Conservation (phyloP, 257 asterid species). For the Parsonsia alboflavescens region DNA sequence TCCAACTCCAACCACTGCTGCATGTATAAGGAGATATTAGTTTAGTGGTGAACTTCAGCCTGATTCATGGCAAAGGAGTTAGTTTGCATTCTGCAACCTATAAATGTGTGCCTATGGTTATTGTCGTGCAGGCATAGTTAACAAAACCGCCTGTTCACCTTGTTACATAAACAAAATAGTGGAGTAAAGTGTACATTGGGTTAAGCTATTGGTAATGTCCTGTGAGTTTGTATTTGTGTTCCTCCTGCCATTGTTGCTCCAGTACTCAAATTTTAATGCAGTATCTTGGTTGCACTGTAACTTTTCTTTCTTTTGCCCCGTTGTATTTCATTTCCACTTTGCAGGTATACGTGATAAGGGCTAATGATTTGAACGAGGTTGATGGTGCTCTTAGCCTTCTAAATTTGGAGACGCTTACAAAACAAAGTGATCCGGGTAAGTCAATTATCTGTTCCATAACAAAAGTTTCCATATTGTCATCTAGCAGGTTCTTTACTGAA, state of each 20-base stretch:
- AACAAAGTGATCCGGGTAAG: constrained; percentile 67
- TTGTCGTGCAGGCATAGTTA: neutral
- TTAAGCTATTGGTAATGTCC: neutral
- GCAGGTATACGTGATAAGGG: constrained; percentile 57
- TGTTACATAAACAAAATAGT: neutral
- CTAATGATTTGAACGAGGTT: constrained; percentile 70
- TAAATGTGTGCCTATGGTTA: neutral
- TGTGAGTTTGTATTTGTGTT: neutral
- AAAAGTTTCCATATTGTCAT: neutral
- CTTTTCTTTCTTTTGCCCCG: neutral
- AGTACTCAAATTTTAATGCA: neutral
- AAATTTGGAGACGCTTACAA: constrained; percentile 58
- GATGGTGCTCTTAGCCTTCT: constrained; percentile 92
- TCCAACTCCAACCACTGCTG: neutral
- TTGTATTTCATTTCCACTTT: constrained; percentile 14
- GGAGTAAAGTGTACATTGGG: neutral
- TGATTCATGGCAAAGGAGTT: neutral
- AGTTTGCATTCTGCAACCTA: neutral
- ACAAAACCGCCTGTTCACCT: neutral
- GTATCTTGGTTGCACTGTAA: neutral
- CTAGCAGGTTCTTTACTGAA: constrained; percentile 8
- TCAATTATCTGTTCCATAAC: constrained; percentile 6
- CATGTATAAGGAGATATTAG: neutral
- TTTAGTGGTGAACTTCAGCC: neutral
- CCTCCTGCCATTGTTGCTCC: neutral